Evolutionary conservation across 768 basidiomycete species (phyloP), one percentile per base, ranked within the genome.

Genomic region (Boletus coccyginus): DNA sequence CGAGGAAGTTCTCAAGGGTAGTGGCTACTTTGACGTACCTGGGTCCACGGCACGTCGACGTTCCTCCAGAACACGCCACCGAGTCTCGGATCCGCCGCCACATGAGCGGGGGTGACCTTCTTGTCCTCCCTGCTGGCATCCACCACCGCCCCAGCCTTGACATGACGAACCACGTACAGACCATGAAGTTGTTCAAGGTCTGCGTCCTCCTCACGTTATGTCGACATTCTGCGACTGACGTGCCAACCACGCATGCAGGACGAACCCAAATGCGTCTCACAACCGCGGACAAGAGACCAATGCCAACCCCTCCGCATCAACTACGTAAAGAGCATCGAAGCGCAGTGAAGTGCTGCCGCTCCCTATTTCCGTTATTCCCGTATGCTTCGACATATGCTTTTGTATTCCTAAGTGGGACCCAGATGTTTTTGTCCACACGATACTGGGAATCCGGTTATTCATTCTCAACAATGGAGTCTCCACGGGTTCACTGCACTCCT

Each of bases 111-210:
- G 90, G 92, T 3, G 94, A 98, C 66, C 79, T 96, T 41, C 75
- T 96, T 52, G 87, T 96, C 52, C 71, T 98, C 36, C 94, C 93
- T 3, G 83, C 91, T 14, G 93, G 92, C 0, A 92, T 94, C 63
- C 95, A 93, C 70, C 94, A 97, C 73, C 87, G 93, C 42, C 96
- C 96, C 75, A 94, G 88, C 0, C 82, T 95, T n/a, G 92, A 94
- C 66, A 78, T 81, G 59, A 70, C 65, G 36, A 82, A 95, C 70
- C 77, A 75, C 24, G 84, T 92, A 71, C 82, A 84, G 63, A 87
- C 87, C 2, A 75, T 93, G 70, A 80, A 93, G 9, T 76, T 96
- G 48, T 96, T 95, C 84, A 85, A 92, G 81, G 91, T 88, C 42
- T 19, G 70, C 5, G 19, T 27, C 17, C 8, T 59, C 19, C 32